Evolutionary conservation across 1,284 basidiomycete genomes (phyloP), one percentile per base, ranked within the genome.

Genomic region (Trichosporon coremiiforme): DNA sequence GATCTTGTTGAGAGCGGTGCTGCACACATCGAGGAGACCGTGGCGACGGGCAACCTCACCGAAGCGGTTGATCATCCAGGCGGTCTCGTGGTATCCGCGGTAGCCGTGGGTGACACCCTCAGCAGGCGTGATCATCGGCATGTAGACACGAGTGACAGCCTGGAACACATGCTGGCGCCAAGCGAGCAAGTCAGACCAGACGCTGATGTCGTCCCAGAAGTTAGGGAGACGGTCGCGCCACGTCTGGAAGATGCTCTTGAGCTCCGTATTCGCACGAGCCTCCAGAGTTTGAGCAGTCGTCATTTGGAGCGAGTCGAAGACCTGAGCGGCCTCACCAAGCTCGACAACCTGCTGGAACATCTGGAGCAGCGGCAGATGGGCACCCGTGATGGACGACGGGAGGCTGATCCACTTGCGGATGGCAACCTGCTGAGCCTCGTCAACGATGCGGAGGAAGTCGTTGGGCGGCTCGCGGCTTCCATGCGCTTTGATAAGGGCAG

Each of bases 41-140:
- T 99, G 97, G 85, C 99, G 98, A 71, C 97, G 88, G 31, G 98
- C 96, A 68, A 98, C 95, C 81, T 99, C 97, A n/a, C 98, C 98
- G 80, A 99, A 99, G 9, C 97, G 91, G 82, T 99, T 99, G 86
- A 99, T 98, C 82, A 98, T 99, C 98, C 97, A 99, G 3, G 97
- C 97, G 0, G 95, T 99, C 86, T 99, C 97, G 80, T 99, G 98
- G 82, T 94, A 99, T n/a, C 97, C 98, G 68, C 98, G 89, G 83
- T 95, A 99, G 4, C 96, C 97, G 79, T 90, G 94, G 1, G 95
- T 98, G 45, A 85, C 85, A 33, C 85, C 85, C 67, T 85, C 84
- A 31, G 77, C 77, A 36, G 79, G 80, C 5, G 84, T 86, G 72
- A 96, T 94, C 69, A 99, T 88, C 7, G 97, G 97, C 65, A 99